Conservation (phyloP, 2,329 filamentous ascomycete genomes). For the Thelonectria rubi region DNA sequence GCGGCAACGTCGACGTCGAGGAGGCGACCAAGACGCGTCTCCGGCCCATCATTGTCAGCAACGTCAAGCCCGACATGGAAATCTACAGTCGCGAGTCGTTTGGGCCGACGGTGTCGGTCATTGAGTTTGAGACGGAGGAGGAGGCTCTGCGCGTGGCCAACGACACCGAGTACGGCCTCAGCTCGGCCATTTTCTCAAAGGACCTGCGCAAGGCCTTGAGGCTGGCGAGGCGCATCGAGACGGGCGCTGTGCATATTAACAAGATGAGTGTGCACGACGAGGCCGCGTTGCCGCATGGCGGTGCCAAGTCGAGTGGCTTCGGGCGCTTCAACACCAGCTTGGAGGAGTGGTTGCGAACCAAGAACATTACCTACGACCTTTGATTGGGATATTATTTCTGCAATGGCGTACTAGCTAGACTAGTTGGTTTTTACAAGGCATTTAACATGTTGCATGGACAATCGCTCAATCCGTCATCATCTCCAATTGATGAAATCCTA, state of each 20-base stretch:
- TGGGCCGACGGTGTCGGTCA: slow-evolving; percentile 74
- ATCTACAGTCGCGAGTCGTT: slow-evolving; percentile 81
- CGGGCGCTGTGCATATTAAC: slow-evolving; percentile 60
- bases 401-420: too few relatives aligned
- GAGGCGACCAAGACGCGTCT: slow-evolving; percentile 52
- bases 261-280: slow-evolving; percentile 27
- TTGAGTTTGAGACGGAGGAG: slow-evolving; percentile 71
- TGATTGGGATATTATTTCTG: background rate
- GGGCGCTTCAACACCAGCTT: slow-evolving; percentile 22
- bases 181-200: slow-evolving; percentile 74
- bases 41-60: slow-evolving; percentile 72
- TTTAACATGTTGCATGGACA: too few relatives aligned
- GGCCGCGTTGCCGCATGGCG: slow-evolving; percentile 22
- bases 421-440: too few relatives aligned
- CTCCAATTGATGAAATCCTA: too few relatives aligned
- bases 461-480: too few relatives aligned
- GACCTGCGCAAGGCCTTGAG: slow-evolving; percentile 67
- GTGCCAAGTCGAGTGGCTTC: slow-evolving; percentile 26
- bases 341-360: slow-evolving; percentile 22
- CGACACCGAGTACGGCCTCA: slow-evolving; percentile 81
- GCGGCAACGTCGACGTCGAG: slow-evolving; percentile 46
- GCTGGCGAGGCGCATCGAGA: slow-evolving; percentile 68
- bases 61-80: slow-evolving; percentile 69
- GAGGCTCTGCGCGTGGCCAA: slow-evolving; percentile 79
- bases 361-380: slow-evolving; percentile 23